Percentiles rank a stretch among this genome's conserved stretches.
These are phyloP conservation scores for Lanzia echinophila DNA, from an alignment of 2,329 filamentous ascomycete species.

Conservation along the genomic window DNA sequence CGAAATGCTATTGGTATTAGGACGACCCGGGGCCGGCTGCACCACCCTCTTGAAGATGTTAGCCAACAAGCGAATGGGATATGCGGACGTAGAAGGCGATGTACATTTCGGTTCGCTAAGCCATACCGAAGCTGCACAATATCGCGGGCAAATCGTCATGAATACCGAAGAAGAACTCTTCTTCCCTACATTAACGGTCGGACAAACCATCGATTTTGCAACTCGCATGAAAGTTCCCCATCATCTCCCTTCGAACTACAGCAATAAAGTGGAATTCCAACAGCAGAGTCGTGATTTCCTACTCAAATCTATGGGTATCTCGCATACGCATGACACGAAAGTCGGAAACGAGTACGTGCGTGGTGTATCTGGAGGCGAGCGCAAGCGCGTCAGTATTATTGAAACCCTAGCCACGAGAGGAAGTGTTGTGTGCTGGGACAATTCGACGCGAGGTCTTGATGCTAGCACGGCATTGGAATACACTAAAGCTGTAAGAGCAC, in stretches of 20 bases:
- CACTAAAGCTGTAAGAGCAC: conserved; percentile 51
- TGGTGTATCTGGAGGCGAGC: conserved; percentile 55
- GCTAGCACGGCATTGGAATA: conserved; percentile 62
- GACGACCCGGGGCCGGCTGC: conserved; percentile 62
- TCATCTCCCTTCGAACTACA: conserved; percentile 35
- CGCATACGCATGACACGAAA: conserved; percentile 48
- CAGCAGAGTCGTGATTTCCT: conserved; percentile 27
- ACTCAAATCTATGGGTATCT: conserved; percentile 38
- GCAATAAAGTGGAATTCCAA: conserved; percentile 41
- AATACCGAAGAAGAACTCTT: conserved; percentile 47
- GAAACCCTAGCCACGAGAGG: conserved; percentile 35
- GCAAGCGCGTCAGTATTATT: conserved; percentile 55
- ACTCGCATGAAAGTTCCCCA: conserved; percentile 49
- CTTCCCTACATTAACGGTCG: conserved; percentile 44
- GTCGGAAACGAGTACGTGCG: conserved; percentile 54
- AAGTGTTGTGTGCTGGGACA: conserved; percentile 59
- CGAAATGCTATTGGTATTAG: conserved; percentile 65
- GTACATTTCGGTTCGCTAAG: conserved; percentile 47
- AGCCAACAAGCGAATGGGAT: conserved; percentile 56
- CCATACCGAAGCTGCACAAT: conserved; percentile 37
- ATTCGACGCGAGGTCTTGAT: conserved; percentile 59
- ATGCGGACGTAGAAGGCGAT: conserved; percentile 49
- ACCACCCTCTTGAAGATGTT: conserved; percentile 65
- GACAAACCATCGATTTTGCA: conserved; percentile 46
- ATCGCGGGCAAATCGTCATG: conserved; percentile 51